Base-by-base conservation (phyloP, 176 grass and related monocot species). In the Calamus simplicifolius region DNA sequence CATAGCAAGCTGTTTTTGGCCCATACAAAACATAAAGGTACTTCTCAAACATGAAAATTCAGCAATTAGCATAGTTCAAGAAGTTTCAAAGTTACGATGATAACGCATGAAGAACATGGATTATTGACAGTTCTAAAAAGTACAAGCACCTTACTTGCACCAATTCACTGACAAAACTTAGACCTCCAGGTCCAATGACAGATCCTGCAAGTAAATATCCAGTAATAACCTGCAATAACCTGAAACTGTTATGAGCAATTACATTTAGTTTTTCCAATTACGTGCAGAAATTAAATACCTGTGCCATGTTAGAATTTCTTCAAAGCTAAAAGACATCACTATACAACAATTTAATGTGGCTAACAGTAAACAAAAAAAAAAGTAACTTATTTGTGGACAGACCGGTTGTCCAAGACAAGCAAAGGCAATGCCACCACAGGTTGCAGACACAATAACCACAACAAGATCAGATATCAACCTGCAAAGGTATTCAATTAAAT, bases 121-220 rank as follows among this genome's bases (percentile, higher is more conserved):
- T 43, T 43, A 43, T 12, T 13, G 12, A 43, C 35, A 50, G 51
- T 52, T 49, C 59, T 82, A 50, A 69, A 82, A 85, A 68, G 31
- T 62, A 48, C 67, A 85, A 89, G 73, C 59, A 86, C 73, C 94
- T 83, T 89, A 99, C 94, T 99, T 99, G 94, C 73, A 99, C 88
- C 85, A 99, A 23, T 55, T 19, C 52, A 55, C 17, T 55, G 6
- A 55, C 19, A 55, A 55, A 55, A 6, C 2, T 55, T 7, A 55
- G 19, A 8, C 52, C 52, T 55, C 52, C 52, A 55, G 52, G 52
- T 55, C 17, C 52, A 19, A 55, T 55, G 18, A 18, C 17, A 55
- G 52, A 19, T n/a, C 52, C 19, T 19, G 16, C 19, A 19, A 18
- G 16, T 55, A 55, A 55, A n/a, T 21, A 19, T n/a, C 19, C 14